These are phyloP conservation scores for Apodospora peruviana DNA, from an alignment of 495 filamentous ascomycete genomes.

Conservation along the genomic window DNA sequence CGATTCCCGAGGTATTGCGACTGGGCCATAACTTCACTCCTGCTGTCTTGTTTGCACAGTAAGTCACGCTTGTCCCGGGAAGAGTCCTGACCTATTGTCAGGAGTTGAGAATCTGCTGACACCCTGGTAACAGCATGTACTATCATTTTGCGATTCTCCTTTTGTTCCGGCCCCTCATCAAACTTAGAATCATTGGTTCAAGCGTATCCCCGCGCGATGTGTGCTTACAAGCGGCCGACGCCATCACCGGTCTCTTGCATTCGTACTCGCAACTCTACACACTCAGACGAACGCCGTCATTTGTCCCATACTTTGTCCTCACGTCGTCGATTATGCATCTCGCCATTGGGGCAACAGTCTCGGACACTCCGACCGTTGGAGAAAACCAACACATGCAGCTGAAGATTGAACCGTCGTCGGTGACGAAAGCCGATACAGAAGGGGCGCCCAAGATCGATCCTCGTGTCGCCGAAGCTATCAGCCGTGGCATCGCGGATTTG, in stretches of 20 bases:
- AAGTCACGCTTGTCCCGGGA: slow-evolving; percentile 26
- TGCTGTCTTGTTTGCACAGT: slow-evolving; percentile 60
- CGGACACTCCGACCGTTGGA: slow-evolving; percentile 2
- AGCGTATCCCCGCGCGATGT: slow-evolving; percentile 57
- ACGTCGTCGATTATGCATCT: slow-evolving; percentile 56
- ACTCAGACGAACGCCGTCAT: slow-evolving; percentile 49
- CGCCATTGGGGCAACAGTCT: slow-evolving; percentile 33
- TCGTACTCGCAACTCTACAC: slow-evolving; percentile 57
- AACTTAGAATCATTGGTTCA: slow-evolving; percentile 52
- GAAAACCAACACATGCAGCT: too few relatives aligned
- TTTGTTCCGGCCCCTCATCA: slow-evolving; percentile 62
- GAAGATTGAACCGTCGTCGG: slow-evolving; percentile 15
- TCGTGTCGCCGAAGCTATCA: slow-evolving; percentile 33
- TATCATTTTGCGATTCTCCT: slow-evolving; percentile 59
- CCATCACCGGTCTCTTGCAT: slow-evolving; percentile 50
- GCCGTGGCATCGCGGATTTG: slow-evolving; percentile 44
- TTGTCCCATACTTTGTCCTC: slow-evolving; percentile 56
- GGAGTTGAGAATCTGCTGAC: slow-evolving; percentile 15
- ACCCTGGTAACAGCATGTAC: slow-evolving; percentile 49
- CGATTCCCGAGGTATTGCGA: slow-evolving; percentile 52
- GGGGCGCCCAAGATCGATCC: slow-evolving; percentile 19
- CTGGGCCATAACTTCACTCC: slow-evolving; percentile 55
- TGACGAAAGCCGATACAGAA: slow-evolving; percentile 13
- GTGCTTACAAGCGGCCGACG: slow-evolving; percentile 55
- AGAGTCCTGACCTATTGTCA: not conserved